Conservation (phyloP, 345 rosid species). For the Citrus sp. region DNA sequence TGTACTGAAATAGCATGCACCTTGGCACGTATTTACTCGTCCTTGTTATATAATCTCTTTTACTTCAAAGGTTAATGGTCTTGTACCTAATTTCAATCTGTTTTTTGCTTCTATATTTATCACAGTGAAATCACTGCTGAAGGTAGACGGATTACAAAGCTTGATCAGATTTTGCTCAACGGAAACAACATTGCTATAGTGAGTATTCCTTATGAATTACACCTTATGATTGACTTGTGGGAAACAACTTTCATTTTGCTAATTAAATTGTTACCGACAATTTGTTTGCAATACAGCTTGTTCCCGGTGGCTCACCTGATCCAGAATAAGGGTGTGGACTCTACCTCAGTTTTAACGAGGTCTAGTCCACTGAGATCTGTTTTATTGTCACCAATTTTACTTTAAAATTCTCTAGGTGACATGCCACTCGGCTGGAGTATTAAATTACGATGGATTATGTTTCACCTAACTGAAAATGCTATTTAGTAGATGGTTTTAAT, state of each 20-base stretch:
- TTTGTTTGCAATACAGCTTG: conserved; percentile 58
- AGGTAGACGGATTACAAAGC: conserved; percentile 90
- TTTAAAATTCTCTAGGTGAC: neutral
- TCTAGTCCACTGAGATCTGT: neutral
- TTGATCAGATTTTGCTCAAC: conserved; percentile 89
- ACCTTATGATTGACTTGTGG: neutral
- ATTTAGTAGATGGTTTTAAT: neutral
- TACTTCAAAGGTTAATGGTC: neutral
- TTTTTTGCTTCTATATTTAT: conserved; percentile 7
- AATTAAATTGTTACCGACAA: conserved; percentile 1
- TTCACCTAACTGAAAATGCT: neutral
- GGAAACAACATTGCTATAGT: conserved; percentile 96
- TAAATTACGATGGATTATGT: neutral
- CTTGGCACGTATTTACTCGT: neutral
- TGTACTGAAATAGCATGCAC: neutral
- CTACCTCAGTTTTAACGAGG: conserved; percentile 8
- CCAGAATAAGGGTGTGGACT: conserved; percentile 22
- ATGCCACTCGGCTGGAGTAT: neutral
- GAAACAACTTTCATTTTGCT: neutral
- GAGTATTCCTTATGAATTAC: conserved; percentile 28
- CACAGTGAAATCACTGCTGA: conserved; percentile 86
- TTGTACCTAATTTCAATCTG: neutral
- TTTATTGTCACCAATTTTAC: neutral
- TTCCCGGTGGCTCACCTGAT: conserved; percentile 92
- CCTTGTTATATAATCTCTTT: neutral